Evolutionary conservation across 805 yeast genomes (phyloP).

Genomic region (Torulaspora gathmanii): DNA sequence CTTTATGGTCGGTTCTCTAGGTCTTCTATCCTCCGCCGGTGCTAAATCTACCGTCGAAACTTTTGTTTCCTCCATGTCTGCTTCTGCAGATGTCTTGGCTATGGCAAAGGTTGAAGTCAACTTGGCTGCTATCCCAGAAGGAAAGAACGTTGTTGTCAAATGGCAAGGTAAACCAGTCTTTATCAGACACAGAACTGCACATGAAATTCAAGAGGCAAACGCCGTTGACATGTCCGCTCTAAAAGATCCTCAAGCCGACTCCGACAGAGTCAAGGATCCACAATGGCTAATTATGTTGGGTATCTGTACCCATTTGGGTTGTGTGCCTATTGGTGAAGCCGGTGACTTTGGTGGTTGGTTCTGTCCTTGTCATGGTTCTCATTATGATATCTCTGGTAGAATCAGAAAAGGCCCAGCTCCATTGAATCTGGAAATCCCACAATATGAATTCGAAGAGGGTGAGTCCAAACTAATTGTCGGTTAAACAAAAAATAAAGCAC

Average conservation of each 20-base stretch:
- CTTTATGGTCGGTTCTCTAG: conserved; percentile 96
- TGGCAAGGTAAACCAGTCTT: conserved; percentile 99
- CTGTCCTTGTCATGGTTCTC: conserved; percentile 99
- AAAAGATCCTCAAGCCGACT: conserved; percentile 92
- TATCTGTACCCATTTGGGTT: conserved; percentile 99
- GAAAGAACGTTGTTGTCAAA: conserved; percentile 95
- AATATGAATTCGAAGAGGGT: conserved; percentile 72
- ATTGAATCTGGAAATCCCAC: conserved; percentile 93
- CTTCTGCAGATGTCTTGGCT: conserved; percentile 98
- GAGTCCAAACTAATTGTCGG: conserved; percentile 80
- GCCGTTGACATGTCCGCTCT: conserved; percentile 65
- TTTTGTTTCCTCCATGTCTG: conserved; percentile 88
- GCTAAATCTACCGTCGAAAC: conserved; percentile 95
- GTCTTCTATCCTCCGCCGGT: conserved; percentile 84
- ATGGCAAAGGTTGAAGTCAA: conserved; percentile 99
- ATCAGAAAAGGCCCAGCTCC: conserved; percentile 99
- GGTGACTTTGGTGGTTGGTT: conserved; percentile 99
- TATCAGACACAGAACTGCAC: conserved; percentile 95
- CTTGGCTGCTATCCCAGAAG: conserved; percentile 88
- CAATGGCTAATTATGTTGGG: conserved; percentile 99
- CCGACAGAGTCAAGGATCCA: conserved; percentile 92
- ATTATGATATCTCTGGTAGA: conserved; percentile 99
- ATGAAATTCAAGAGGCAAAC: conserved; percentile 94
- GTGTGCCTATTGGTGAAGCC: conserved; percentile 99
- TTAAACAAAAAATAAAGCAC: conserved; percentile 40